Conservation (phyloP, 768 basidiomycete genomes). For the Mrakia hoshinonis region DNA sequence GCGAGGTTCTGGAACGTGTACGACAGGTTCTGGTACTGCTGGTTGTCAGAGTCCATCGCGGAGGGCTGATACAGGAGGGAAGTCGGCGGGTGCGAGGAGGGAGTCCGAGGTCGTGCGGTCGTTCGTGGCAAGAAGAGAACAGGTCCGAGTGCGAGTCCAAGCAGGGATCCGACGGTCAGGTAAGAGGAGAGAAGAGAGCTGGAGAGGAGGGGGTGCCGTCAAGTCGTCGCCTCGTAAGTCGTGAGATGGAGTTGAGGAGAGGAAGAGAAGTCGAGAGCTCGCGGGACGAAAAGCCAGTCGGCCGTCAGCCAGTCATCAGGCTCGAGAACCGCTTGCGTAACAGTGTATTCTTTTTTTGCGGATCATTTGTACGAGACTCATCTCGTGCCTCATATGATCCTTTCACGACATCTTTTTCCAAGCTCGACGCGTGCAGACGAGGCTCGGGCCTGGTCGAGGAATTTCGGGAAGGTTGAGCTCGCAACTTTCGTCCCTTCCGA, state of each 20-base stretch:
- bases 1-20: slow-evolving; percentile 28
- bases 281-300: too few species aligned
- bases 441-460: too few species aligned
- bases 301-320: too few species aligned
- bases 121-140: background rate
- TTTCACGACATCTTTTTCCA: too few species aligned
- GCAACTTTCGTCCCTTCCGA: slow-evolving; percentile 36
- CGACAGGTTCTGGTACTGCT: slow-evolving; percentile 26
- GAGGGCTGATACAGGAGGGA: background rate
- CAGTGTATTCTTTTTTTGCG: too few species aligned
- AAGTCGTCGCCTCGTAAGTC: slow-evolving; percentile 48
- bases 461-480: too few species aligned
- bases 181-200: slow-evolving; percentile 16
- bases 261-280: too few species aligned
- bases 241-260: slow-evolving; percentile 64
- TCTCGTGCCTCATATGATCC: too few species aligned
- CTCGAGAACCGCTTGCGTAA: too few species aligned
- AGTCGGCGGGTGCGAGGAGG: slow-evolving; percentile 27
- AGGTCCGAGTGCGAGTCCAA: background rate
- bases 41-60: slow-evolving; percentile 28
- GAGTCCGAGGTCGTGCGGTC: slow-evolving; percentile 20
- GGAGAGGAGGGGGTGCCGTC: slow-evolving; percentile 24
- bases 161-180: background rate
- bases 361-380: too few species aligned
- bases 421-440: too few species aligned